Base-by-base conservation (phyloP, 345 rosid genomes). In the Cardamine chenopodiifolia region DNA sequence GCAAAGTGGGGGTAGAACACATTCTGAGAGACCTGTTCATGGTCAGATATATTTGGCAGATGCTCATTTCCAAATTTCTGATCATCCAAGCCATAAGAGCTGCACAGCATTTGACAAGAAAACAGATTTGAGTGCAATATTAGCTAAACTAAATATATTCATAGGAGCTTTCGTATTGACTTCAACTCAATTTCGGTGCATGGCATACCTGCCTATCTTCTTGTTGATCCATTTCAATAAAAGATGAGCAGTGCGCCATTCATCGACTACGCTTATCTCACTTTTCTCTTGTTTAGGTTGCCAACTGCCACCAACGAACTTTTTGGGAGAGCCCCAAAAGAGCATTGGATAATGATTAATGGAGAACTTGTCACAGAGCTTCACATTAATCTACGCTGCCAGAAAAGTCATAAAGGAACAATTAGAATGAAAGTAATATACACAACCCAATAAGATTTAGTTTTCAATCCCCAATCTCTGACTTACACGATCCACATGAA, bases 201-300 rank as follows among this genome's bases (percentile, higher is more conserved):
- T 32, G 26, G 10, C 85, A 70, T 86, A 90, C 98, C 99, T 96
- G 77, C 91, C 90, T 52, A 83, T 58, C 77, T 87, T 82, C 86
- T 92, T 89, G 82, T 92, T 96, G 69, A 96, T 90, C 98, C 97
- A 96, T 66, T 64, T 82, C 71, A 96, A 85, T 87, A 96, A 80
- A 64, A 73, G 84, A 37, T 96, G 96, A 37, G 98, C 96, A 37
- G 98, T 90, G 69, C 92, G 88, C 54, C 80, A 90, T 70, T 92
- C 95, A 54, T 87, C 90, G 61, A 96, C 80, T 28, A 70, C 50
- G 10, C 1, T 71, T 57, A 90, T 78, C 75, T 90, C 88, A 70
- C 74, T 86, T 66, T 90, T 86, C 45, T 81, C 87, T 55, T 89
- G 77, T 61, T 82, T 85, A 53, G 98, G 86, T 26, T 82, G 79